phyloP scores from a whole-genome alignment of 2,329 filamentous ascomycete genomes.

The Camillea tinctor region DNA sequence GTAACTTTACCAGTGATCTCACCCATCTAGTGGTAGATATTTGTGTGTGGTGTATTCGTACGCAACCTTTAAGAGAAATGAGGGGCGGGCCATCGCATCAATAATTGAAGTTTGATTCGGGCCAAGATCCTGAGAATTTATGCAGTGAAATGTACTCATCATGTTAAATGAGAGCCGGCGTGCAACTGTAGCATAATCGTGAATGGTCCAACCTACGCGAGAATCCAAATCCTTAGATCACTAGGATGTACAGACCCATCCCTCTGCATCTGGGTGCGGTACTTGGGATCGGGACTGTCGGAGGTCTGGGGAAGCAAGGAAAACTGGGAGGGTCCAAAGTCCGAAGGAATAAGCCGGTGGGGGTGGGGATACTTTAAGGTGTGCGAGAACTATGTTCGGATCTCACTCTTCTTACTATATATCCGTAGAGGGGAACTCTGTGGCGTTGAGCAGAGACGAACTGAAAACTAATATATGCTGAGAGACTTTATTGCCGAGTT shows the following conservation, averaged over 20 bases:
- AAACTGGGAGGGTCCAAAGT: background rate
- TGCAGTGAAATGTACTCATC: background rate
- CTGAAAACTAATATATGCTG: background rate
- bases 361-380: background rate
- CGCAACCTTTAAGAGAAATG: background rate
- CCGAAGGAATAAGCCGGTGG: background rate
- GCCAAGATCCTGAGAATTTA: background rate
- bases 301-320: background rate
- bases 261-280: background rate
- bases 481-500: background rate
- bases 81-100: background rate
- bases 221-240: background rate
- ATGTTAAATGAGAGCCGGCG: background rate
- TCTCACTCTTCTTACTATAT: too few relatives aligned
- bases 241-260: background rate
- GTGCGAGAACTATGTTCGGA: too few relatives aligned
- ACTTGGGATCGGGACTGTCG: background rate
- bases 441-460: background rate
- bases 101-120: background rate
- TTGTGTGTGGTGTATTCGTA: background rate
- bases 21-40: conserved; percentile 30
- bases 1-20: conserved; percentile 48
- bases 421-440: background rate
- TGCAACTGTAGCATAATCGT: background rate
- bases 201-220: background rate